Evolutionary conservation across 2,329 filamentous ascomycete species (phyloP), one percentile per base, ranked within the genome.

Genomic region (Sclerotinia spermophila): DNA sequence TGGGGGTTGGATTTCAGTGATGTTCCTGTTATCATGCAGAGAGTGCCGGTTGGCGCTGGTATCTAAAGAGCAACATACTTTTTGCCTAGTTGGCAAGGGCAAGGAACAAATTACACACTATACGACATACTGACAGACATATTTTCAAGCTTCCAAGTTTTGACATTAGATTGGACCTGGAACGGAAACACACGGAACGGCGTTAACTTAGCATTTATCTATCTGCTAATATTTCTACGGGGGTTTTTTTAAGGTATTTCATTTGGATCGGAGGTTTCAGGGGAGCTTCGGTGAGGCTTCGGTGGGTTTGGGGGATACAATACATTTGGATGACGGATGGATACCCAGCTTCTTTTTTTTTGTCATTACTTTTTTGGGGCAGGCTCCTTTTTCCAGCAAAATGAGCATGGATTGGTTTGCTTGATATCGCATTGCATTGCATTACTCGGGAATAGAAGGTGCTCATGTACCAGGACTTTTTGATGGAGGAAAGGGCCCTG

Each of bases 1-100:
- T 76, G 71, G 68, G 76, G 75, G 1, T 66, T 76, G 44, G 75
- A 76, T 70, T 72, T 77, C 10, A 73, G 69, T 58, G 74, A 76
- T 71, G 74, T 75, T n/a, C 76, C 75, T 11, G 70, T 76, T 13
- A 69, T 76, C 27, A 59, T 76, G 65, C 73, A 73, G 61, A 48
- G 70, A 30, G 71, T 74, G 51, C 62, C 62, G 55, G 45, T 66
- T 24, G 48, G 35, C 11, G 45, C 62, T 66, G 62, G 62, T 40
- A 40, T 53, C 17, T 66, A 24, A 66, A 11, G 62, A 51, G 48
- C 15, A 51, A 15, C 24, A 27, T 10, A 53, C 38, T 53, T 27
- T 13, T 27, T 3, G 15, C 27, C 7, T 35, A 6, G 30, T 48
- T 27, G 48, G 17, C 35, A 51, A 24, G 17, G 27, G 17, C 15